A percentile compares a stretch with the other conserved stretches of the same genome.
Conservation (phyloP, 2,329 filamentous ascomycete species). For the Diaporthe caulivora region DNA sequence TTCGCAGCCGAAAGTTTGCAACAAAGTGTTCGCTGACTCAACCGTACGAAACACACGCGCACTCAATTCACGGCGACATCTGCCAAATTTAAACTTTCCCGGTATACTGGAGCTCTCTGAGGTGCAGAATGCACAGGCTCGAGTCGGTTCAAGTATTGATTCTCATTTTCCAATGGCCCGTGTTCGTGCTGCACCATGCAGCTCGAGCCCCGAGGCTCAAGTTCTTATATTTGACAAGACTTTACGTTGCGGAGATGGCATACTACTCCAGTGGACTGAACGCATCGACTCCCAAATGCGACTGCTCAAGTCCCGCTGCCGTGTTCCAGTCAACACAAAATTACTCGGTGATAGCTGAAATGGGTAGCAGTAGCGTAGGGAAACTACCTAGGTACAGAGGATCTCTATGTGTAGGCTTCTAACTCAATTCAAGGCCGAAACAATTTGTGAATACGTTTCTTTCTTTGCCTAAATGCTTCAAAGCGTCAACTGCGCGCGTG, state of each 20-base stretch:
- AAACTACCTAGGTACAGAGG: no score
- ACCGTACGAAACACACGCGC: background rate
- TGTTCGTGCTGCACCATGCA: background rate
- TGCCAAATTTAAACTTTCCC: slow-evolving; percentile 21
- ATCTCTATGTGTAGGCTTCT: background rate
- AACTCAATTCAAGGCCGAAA: no score
- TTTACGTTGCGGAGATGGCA: background rate
- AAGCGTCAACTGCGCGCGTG: background rate
- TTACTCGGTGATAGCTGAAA: no score
- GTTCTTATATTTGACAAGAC: background rate
- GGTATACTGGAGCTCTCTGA: background rate
- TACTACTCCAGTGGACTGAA: background rate
- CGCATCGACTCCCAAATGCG: no score
- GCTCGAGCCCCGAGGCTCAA: background rate
- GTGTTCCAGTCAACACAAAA: background rate
- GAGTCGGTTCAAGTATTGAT: background rate
- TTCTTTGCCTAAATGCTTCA: background rate
- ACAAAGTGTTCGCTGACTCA: background rate
- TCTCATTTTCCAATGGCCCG: background rate
- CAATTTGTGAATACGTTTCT: background rate
- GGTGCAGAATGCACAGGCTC: background rate
- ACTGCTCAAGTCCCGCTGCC: background rate
- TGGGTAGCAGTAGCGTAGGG: no score
- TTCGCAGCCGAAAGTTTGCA: slow-evolving; percentile 6
- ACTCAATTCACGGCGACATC: slow-evolving; percentile 10